These are phyloP conservation scores for Penicillium sp. DNA, from an alignment of 2,329 filamentous ascomycete genomes.

Conservation along the genomic window DNA sequence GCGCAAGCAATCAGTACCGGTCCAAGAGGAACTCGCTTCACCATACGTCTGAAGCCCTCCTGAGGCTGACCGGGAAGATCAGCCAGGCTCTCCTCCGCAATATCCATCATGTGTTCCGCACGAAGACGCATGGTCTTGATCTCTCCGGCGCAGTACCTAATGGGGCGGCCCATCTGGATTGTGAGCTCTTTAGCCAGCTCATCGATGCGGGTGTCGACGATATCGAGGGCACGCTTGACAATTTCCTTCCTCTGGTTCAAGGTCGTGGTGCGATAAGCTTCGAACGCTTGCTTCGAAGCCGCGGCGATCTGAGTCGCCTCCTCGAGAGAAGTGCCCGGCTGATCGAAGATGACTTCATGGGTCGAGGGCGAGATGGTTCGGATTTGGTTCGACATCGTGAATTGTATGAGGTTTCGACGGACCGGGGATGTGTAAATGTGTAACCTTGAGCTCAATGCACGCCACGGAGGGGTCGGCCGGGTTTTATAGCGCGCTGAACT, in stretches of 20 bases:
- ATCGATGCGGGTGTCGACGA: constrained; percentile 71
- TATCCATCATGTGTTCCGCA: constrained; percentile 80
- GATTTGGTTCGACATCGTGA: constrained; percentile 32
- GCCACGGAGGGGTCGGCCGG: constrained; percentile 6
- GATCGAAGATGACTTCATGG: constrained; percentile 78
- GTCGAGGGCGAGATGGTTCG: constrained; percentile 84
- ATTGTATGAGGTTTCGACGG: not conserved
- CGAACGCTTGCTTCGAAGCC: constrained; percentile 33
- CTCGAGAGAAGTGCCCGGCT: constrained; percentile 64
- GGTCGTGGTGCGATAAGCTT: constrained; percentile 68
- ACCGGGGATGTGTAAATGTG: not conserved
- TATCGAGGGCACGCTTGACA: constrained; percentile 74
- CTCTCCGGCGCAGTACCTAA: constrained; percentile 80
- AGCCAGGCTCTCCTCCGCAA: constrained; percentile 74
- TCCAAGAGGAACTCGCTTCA: constrained; percentile 82
- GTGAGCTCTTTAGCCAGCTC: constrained; percentile 80
- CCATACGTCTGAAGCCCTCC: constrained; percentile 83
- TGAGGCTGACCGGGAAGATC: constrained; percentile 82
- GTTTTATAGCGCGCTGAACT: constrained; percentile 3
- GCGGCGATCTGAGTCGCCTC: constrained; percentile 27
- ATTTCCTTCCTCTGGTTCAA: constrained; percentile 77
- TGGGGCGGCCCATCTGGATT: constrained; percentile 88
- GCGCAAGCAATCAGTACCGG: constrained; percentile 85
- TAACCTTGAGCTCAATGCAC: not conserved
- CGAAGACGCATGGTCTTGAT: constrained; percentile 80